These are phyloP conservation scores for Monilinia fructigena DNA, from an alignment of 2,329 filamentous ascomycete genomes.

Conservation along the genomic window DNA sequence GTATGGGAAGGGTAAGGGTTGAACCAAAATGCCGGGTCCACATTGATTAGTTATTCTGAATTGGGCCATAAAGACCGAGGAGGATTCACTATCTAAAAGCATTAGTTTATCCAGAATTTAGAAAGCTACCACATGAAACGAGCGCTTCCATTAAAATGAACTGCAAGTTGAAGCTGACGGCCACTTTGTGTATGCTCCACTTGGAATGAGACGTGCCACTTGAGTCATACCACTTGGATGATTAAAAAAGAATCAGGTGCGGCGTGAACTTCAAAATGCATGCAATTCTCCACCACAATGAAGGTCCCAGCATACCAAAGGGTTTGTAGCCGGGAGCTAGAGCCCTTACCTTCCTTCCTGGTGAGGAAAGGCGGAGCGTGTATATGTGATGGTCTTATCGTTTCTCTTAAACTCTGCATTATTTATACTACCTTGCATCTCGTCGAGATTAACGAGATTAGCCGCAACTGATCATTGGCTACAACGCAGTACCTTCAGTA, in stretches of 20 bases:
- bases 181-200: background rate
- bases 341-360: background rate
- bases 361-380: background rate
- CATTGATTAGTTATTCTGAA: background rate
- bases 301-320: background rate
- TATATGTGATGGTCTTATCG: background rate
- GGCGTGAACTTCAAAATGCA: background rate
- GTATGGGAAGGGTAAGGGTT: background rate
- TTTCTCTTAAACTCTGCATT: background rate
- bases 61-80: background rate
- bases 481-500: background rate
- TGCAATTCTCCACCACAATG: background rate
- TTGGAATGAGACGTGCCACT: background rate
- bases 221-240: background rate
- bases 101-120: background rate
- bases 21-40: background rate
- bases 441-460: background rate
- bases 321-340: background rate
- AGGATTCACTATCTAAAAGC: background rate
- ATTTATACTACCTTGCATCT: background rate
- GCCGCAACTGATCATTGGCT: background rate
- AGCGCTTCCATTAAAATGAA: background rate
- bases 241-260: background rate
- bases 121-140: conserved; percentile 2
- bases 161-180: background rate